Base-by-base conservation (phyloP, 2,329 filamentous ascomycete species). In the Tolypocladium sp. region DNA sequence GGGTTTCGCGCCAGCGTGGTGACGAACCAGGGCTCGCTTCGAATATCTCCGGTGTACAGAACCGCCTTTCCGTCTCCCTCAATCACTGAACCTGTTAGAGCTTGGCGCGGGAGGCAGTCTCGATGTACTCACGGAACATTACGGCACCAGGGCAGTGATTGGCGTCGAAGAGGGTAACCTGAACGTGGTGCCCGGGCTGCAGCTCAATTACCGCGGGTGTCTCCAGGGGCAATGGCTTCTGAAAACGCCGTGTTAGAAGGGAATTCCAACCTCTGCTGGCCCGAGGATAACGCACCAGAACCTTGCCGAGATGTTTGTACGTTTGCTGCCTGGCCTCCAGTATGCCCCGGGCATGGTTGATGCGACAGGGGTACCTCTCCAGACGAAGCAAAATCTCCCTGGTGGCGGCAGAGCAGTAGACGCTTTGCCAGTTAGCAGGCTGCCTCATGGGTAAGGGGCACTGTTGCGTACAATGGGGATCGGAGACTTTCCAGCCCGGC, bases 131-230 rank as follows among this genome's bases (percentile, higher is more conserved):
- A 85, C 82, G 77, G 68, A 97, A 97, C 91, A 96, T 96, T 22
- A 94, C 91, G 22, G 91, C 87, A 0, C 93, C 92, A 0, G 88
- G 82, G 66, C 93, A 97, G 69, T 97, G 93, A 66, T 97, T 97
- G 1, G 93, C 92, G 75, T 96, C 89, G 57, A 97, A 83, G 0
- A 97, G 78, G 0, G 92, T 97, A 22, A 96, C 90, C 54, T 86
- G 85, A 30, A 97, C 85, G n/a, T 74, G 76, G 54, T 82, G 81
- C 1, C 83, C 83, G 0, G 87, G 90, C 1, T 78, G 79, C 3
- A 97, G 78, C 67, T 96, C 90, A 54, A 97, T 83, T 4, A 76
- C 73, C 0, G 87, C 92, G 0, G 91, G 90, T 0, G 91, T 91
- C 56, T 94, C 87, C 10, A 96, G 74, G 0, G 92, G 92, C 38